phyloP scores from a whole-genome alignment of 2,329 filamentous ascomycete species.

The Arthrobotrys musiformis region DNA sequence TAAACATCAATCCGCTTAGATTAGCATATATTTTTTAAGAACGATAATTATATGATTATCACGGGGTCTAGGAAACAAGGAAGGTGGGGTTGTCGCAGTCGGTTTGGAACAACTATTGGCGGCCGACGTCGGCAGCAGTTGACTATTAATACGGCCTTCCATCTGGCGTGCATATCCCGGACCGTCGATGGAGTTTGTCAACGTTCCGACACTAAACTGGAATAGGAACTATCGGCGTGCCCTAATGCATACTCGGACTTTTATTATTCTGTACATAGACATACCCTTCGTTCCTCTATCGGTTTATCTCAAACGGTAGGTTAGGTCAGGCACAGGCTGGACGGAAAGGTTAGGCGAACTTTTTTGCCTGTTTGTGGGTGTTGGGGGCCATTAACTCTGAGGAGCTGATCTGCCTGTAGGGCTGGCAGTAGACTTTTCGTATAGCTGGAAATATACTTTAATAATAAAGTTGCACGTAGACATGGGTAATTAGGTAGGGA shows the following conservation, averaged over 20 bases:
- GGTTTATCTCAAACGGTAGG: neutral
- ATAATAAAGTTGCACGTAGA: too few relatives aligned
- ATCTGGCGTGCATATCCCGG: slow-evolving; percentile 2
- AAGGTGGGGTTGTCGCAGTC: neutral
- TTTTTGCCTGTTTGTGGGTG: too few relatives aligned
- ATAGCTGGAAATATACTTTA: too few relatives aligned
- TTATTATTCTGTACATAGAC: too few relatives aligned
- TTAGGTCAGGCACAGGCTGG: too few relatives aligned
- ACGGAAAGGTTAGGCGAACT: slow-evolving; percentile 6
- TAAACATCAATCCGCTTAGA: slow-evolving; percentile 4
- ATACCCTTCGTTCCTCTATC: neutral
- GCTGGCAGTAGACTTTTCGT: neutral
- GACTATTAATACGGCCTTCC: neutral
- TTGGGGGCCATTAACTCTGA: neutral
- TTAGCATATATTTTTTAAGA: neutral
- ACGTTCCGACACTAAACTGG: neutral
- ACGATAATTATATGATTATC: neutral
- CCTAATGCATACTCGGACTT: neutral
- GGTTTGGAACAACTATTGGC: too few relatives aligned
- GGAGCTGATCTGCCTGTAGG: neutral
- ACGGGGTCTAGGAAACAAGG: neutral
- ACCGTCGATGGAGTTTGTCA: neutral
- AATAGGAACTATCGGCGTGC: neutral
- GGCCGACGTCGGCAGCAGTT: neutral
- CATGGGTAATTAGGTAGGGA: neutral